A percentile compares a stretch with the other conserved stretches of the same genome.
Evolutionary conservation across 2,329 filamentous ascomycete genomes (phyloP).

Genomic region (Hypoxylon sp.): DNA sequence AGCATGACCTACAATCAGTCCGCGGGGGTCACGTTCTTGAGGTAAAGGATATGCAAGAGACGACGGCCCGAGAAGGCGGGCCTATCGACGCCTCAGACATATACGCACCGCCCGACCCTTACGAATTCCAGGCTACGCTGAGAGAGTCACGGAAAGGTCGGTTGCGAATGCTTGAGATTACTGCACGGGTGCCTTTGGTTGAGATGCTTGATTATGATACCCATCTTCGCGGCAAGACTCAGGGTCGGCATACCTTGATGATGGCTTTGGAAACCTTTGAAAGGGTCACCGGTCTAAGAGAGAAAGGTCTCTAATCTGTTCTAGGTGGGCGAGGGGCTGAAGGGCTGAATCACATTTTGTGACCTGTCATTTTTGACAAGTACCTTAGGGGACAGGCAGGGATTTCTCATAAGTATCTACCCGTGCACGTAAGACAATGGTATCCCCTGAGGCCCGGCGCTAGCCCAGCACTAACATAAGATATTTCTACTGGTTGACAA

Average conservation of each 20-base stretch:
- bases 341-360: neutral
- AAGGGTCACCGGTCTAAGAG: conserved; percentile 64
- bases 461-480: no score
- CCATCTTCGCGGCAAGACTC: conserved; percentile 88
- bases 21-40: conserved; percentile 82
- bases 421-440: neutral
- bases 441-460: no score
- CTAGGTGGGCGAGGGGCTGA: neutral
- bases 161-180: conserved; percentile 71
- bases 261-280: conserved; percentile 71
- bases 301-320: conserved; percentile 57
- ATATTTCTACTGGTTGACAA: no score
- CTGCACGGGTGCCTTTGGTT: conserved; percentile 89
- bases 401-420: neutral
- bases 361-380: neutral
- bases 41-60: conserved; percentile 74
- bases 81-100: conserved; percentile 78
- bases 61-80: conserved; percentile 69
- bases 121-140: conserved; percentile 69
- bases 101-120: conserved; percentile 91
- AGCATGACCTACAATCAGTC: conserved; percentile 81
- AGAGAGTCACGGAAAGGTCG: conserved; percentile 61
- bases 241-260: conserved; percentile 75
- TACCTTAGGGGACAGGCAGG: neutral
- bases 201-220: conserved; percentile 97